Evolutionary conservation across 208 protist species (phyloP), one percentile per base, ranked within the genome.

Genomic region (Borovskyia barvae): DNA sequence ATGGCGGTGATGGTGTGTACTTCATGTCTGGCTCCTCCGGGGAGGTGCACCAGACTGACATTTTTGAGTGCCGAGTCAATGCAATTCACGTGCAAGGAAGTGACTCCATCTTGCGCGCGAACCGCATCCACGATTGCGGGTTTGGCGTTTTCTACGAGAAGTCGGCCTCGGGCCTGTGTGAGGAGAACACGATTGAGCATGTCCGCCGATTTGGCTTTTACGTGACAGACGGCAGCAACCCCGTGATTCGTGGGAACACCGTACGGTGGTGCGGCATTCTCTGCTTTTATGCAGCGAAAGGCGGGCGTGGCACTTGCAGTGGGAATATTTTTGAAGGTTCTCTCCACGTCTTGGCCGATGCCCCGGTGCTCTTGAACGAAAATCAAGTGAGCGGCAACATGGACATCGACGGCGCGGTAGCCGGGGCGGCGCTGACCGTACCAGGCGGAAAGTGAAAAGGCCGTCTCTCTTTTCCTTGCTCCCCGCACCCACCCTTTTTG

Each of bases 31-130:
- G 72, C n/a, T 79, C 80, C 5, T 59, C 61, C 1, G 90, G 81
- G 7, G 67, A 80, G 52, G 80, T 95, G 39, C 42, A 70, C 36
- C 80, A 95, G 51, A 87, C 69, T 8, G 90, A 95, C 59, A 77
- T 95, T 52, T 87, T 88, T 57, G 81, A 87, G 29, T 90, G 82
- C 64, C 83, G 90, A 46, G 86, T 95, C 7, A 87, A 90, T 58
- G 86, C 80, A 12, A 55, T 95, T 2, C 84, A 92, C 17, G 77
- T 70, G 11, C 62, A 86, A 19, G 58, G 66, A 45, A 83, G 74
- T 11, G 8, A 26, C 15, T 77, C 88, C 2, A 45, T 69, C 0
- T 33, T 87, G 24, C 66, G 63, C 11, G 74, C 74, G 41, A 88
- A 85, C 65, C 81, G 85, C 46, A 76, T 95, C 41, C 86, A 84